Evolutionary conservation across 1,284 basidiomycete species (phyloP), one percentile per base, ranked within the genome.

Genomic region (Quambalaria eucalypti): DNA sequence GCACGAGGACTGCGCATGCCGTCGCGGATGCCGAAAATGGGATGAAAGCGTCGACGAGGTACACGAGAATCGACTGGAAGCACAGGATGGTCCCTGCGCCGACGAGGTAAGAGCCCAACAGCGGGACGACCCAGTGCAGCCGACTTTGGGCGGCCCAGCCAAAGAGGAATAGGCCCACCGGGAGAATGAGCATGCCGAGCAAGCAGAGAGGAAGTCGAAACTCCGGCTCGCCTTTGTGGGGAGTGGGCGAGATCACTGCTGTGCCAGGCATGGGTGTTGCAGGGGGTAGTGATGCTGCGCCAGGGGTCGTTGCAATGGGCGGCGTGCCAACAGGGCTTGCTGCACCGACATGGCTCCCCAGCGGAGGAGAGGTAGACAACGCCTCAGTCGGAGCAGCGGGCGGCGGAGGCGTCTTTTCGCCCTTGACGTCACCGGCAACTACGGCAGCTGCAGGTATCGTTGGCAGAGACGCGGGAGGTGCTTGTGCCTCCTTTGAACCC

Each of bases 1-100:
- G 71, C 33, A 68, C 52, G 10, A 75, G 50, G 8, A 73, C 66
- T 6, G 69, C 78, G 19, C 67, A 76, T 0, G 78, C 79, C 5
- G 76, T 75, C 0, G 76, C 79, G 0, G 77, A 77, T 0, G 79
- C 79, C 2, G 77, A 78, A 57, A 77, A 80, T 2, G 79, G 79
- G 23, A 77, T 73, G 52, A 79, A 79, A 4, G 76, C 76, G 59
- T 80, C 79, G 4, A 80, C 77, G 21, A 79, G 64, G 56, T 76
- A 79, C 46, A 66, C 67, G 38, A 76, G 76, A 48, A 79, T 74
- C 3, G 68, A 69, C 59, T 79, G 78, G 72, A 79, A 79, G 9
- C 76, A 74, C 28, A 79, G 57, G 66, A 79, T 78, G 21, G 65
- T 62, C 0, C 63, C 63, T 36, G 59, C 61, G 2, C 68, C 68